phyloP scores from a whole-genome alignment of 208 protist species.

The Acanthamoeba healyi region DNA sequence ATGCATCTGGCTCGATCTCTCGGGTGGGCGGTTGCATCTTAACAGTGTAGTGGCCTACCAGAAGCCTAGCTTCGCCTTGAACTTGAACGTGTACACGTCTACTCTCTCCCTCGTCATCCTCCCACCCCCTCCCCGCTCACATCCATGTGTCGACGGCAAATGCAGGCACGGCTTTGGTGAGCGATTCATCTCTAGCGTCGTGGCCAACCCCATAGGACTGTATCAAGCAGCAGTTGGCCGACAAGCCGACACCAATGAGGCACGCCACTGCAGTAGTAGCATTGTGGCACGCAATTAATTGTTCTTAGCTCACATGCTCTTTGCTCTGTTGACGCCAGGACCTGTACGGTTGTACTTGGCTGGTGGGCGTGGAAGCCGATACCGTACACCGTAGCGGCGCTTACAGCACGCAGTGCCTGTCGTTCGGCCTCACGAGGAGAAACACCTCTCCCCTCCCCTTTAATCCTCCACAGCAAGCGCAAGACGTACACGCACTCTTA shows the following conservation, averaged over 20 bases:
- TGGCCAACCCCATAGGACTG: neutral
- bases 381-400: neutral
- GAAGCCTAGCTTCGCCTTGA: neutral
- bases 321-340: neutral
- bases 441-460: neutral
- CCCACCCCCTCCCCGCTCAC: too few species aligned
- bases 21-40: neutral
- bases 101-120: neutral
- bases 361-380: constrained; percentile 5
- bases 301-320: neutral
- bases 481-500: too few species aligned
- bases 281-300: too few species aligned
- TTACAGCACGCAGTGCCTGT: neutral
- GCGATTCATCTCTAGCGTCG: neutral
- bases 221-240: neutral
- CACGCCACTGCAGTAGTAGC: too few species aligned
- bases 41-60: constrained; percentile 7
- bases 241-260: neutral
- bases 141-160: too few species aligned
- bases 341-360: neutral
- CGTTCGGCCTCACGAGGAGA: neutral
- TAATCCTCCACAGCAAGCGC: neutral
- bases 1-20: neutral
- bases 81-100: neutral
- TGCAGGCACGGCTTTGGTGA: constrained; percentile 1